Conservation (phyloP, 177 flowering plant species). For the Vitis hybrid region DNA sequence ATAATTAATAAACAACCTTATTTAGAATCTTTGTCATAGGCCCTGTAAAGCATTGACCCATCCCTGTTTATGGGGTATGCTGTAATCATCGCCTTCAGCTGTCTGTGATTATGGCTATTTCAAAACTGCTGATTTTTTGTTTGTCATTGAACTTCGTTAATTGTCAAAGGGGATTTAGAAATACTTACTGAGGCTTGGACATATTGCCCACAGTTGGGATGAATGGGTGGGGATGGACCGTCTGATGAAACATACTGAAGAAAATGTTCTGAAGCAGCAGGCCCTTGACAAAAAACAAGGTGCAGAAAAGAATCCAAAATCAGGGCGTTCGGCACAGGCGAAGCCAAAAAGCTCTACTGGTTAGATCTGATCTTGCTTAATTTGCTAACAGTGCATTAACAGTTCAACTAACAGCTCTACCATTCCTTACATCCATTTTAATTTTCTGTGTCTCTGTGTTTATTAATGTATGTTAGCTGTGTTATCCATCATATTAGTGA, state of each 20-base stretch:
- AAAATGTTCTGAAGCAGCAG: slow-evolving; percentile 72
- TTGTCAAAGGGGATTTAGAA: slow-evolving; percentile 13
- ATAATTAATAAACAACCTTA: no score
- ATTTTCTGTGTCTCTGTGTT: not conserved
- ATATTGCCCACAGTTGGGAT: slow-evolving; percentile 85
- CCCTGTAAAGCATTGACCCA: no score
- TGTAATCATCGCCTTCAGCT: not conserved
- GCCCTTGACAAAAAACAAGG: slow-evolving; percentile 59
- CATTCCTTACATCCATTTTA: not conserved
- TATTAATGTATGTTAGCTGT: not conserved
- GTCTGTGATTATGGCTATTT: not conserved
- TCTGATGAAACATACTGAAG: slow-evolving; percentile 67
- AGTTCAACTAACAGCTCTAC: not conserved
- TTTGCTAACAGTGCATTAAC: not conserved
- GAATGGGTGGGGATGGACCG: slow-evolving; percentile 87
- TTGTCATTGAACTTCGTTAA: slow-evolving; percentile 1
- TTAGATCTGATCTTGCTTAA: slow-evolving; percentile 23
- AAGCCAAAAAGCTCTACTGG: slow-evolving; percentile 77
- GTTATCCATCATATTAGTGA: no score
- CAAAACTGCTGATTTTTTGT: not conserved
- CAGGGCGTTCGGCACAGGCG: slow-evolving; percentile 63
- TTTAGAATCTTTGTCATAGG: no score
- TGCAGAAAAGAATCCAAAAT: slow-evolving; percentile 67
- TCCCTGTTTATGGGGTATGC: no score
- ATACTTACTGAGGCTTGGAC: slow-evolving; percentile 20